Percentiles rank a stretch among this genome's conserved stretches.
These are phyloP conservation scores for Coriaria nepalensis DNA, from an alignment of 306 rosid genomes.

Conservation along the genomic window DNA sequence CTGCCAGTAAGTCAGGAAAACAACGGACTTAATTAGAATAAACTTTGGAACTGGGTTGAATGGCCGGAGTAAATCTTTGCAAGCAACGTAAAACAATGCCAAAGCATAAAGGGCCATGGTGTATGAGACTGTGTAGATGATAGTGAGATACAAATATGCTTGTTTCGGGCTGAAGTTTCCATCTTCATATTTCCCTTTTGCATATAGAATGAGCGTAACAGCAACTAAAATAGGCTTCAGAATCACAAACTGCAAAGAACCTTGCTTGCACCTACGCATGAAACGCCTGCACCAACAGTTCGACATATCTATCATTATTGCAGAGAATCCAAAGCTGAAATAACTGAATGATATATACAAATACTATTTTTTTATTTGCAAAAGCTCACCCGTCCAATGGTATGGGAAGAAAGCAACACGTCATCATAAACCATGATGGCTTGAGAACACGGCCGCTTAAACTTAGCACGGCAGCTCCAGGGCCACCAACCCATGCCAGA, in stretches of 20 bases:
- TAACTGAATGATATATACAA: not conserved
- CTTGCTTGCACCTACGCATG: constrained; percentile 97
- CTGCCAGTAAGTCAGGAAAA: constrained; percentile 99
- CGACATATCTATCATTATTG: not conserved
- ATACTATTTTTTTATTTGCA: constrained; percentile 1
- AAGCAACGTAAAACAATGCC: constrained; percentile 84
- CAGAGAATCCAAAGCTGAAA: not conserved
- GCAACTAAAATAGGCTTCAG: constrained; percentile 86
- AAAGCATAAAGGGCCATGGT: constrained; percentile 84
- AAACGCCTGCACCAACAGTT: constrained; percentile 67
- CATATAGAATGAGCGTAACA: constrained; percentile 74
- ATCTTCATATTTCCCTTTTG: constrained; percentile 74
- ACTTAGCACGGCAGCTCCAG: constrained; percentile 93
- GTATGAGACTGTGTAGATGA: constrained; percentile 77
- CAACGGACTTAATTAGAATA: constrained; percentile 82
- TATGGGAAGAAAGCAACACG: constrained; percentile 84
- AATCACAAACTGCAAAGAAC: constrained; percentile 92
- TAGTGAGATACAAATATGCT: constrained; percentile 85
- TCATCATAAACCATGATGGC: constrained; percentile 79
- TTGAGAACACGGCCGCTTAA: constrained; percentile 75
- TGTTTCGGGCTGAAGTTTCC: constrained; percentile 85
- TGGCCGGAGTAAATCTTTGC: constrained; percentile 96
- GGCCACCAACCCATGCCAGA: constrained; percentile 99
- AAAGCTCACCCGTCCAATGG: constrained; percentile 79
- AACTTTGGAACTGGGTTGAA: constrained; percentile 97